A percentile compares a stretch with the other conserved stretches of the same genome.
phyloP scores from a whole-genome alignment of 495 filamentous ascomycete species.

The Lasiosphaeria ovina region DNA sequence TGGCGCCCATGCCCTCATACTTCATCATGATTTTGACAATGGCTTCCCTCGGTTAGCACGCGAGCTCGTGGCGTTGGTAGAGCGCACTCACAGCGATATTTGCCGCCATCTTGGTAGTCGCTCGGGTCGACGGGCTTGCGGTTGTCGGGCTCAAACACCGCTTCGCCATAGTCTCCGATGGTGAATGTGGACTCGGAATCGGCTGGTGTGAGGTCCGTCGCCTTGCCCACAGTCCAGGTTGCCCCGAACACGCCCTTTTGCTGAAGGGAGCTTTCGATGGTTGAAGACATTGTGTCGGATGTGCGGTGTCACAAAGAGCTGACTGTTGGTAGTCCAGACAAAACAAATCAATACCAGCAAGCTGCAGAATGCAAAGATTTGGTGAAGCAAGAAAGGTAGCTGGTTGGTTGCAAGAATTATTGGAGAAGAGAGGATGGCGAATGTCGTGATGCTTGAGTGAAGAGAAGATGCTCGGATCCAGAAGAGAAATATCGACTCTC shows the following conservation, averaged over 20 bases:
- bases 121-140: constrained; percentile 24
- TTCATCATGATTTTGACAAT: constrained; percentile 38
- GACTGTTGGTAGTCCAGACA: no score
- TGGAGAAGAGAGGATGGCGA: no score
- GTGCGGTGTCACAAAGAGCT: no score
- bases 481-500: no score
- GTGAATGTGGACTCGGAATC: background rate
- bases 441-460: no score
- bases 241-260: background rate
- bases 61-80: background rate
- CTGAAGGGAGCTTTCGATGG: no score
- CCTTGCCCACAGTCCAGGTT: background rate
- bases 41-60: constrained; percentile 15
- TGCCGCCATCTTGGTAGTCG: constrained; percentile 32
- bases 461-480: no score
- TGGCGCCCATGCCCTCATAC: constrained; percentile 28
- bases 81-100: constrained; percentile 31
- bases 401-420: no score
- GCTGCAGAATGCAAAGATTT: no score
- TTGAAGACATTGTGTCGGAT: no score
- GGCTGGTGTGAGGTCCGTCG: background rate
- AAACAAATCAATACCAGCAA: no score
- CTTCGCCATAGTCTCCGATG: constrained; percentile 8
- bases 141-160: constrained; percentile 25
- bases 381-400: no score